A percentile compares a stretch with the other conserved stretches of the same genome.
phyloP scores from a whole-genome alignment of 257 asterid genomes.

The Gentiana macrophylla region DNA sequence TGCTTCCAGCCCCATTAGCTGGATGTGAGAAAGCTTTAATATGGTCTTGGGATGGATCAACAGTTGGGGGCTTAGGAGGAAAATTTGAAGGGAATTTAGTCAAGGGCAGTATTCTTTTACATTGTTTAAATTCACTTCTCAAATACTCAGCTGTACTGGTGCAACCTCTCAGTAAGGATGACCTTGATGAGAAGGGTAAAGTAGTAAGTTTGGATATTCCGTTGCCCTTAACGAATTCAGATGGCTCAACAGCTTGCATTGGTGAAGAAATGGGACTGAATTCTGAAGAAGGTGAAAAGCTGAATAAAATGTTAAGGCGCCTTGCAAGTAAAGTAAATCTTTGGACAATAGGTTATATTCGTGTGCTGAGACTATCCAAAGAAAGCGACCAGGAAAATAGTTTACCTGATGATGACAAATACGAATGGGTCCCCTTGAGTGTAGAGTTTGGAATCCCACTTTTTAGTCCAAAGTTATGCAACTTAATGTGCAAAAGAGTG shows the following conservation, averaged over 20 bases:
- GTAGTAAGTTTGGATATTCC: slow-evolving; percentile 79
- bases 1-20: slow-evolving; percentile 97
- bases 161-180: slow-evolving; percentile 83
- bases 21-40: slow-evolving; percentile 94
- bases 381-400: slow-evolving; percentile 46
- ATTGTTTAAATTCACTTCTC: slow-evolving; percentile 90
- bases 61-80: slow-evolving; percentile 90
- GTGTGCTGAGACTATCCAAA: slow-evolving; percentile 67
- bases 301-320: slow-evolving; percentile 48
- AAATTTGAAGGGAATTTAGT: slow-evolving; percentile 82
- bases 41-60: slow-evolving; percentile 99
- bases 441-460: slow-evolving; percentile 93
- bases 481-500: slow-evolving; percentile 67
- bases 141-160: slow-evolving; percentile 88
- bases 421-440: slow-evolving; percentile 93
- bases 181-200: slow-evolving; percentile 67
- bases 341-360: slow-evolving; percentile 80
- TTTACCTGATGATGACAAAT: slow-evolving; percentile 43
- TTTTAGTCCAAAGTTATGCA: slow-evolving; percentile 88
- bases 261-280: slow-evolving; percentile 77
- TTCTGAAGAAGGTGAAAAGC: slow-evolving; percentile 40
- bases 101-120: slow-evolving; percentile 84
- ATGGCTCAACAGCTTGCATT: slow-evolving; percentile 73
- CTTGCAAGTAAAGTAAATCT: slow-evolving; percentile 66
- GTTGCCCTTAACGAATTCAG: slow-evolving; percentile 79